A percentile compares a stretch with the other conserved stretches of the same genome.
These are phyloP conservation scores for Colletotrichum sp. DNA, from an alignment of 2,329 filamentous ascomycete genomes.

Conservation along the genomic window DNA sequence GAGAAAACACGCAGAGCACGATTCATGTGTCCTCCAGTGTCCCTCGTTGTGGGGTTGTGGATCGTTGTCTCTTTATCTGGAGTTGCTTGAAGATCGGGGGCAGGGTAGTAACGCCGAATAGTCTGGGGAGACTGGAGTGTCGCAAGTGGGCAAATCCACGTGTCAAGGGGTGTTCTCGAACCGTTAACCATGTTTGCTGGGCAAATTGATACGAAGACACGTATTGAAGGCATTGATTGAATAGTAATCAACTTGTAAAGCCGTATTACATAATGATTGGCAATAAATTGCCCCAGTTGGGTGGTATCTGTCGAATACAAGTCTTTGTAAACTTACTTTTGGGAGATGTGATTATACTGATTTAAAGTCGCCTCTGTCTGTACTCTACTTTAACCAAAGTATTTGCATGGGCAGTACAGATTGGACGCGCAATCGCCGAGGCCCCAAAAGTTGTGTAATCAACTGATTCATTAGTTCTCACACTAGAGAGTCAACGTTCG, in stretches of 20 bases:
- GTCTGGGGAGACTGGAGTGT: background rate
- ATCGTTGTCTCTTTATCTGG: background rate
- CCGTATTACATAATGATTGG: background rate
- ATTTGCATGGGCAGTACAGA: background rate
- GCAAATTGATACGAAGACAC: background rate
- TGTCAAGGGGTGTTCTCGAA: background rate
- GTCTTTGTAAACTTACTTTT: background rate
- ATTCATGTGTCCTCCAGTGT: background rate
- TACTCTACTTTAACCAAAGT: background rate
- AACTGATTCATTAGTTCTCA: background rate
- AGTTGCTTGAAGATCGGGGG: background rate
- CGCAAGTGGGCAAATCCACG: background rate
- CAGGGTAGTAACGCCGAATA: background rate
- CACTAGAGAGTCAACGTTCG: background rate
- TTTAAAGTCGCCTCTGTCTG: background rate
- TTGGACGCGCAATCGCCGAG: too few species aligned
- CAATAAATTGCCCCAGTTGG: background rate
- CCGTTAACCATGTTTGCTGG: background rate
- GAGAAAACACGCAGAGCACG: background rate
- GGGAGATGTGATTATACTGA: too few species aligned
- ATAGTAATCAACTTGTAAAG: background rate
- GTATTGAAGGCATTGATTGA: background rate
- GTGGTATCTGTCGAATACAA: background rate
- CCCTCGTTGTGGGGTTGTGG: background rate
- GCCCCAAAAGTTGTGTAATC: too few species aligned